These are phyloP conservation scores for Kokia cookei DNA, from an alignment of 441 rosid genomes.

Conservation along the genomic window DNA sequence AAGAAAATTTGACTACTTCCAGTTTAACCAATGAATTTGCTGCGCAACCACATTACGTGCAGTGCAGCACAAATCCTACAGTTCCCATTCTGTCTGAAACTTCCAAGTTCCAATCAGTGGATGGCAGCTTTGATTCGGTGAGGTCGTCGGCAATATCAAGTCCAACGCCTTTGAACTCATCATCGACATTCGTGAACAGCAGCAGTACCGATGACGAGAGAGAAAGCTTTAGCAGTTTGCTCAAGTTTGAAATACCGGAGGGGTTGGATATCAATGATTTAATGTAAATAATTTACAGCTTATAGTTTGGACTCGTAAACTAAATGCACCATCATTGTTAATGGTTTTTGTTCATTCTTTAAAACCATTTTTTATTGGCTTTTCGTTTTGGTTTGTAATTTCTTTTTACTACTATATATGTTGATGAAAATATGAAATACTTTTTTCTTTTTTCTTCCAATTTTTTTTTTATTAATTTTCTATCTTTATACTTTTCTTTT, in stretches of 20 bases:
- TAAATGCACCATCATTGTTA: not conserved
- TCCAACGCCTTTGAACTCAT: constrained; percentile 42
- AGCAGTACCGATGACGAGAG: constrained; percentile 48
- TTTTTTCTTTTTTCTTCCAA: not conserved
- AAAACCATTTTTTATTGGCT: not conserved
- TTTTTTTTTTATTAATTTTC: not conserved
- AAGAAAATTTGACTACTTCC: constrained; percentile 10
- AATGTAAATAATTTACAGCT: constrained; percentile 25
- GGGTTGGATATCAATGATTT: constrained; percentile 59
- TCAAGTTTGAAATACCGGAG: constrained; percentile 70
- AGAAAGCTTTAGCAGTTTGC: constrained; percentile 63
- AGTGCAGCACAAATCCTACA: constrained; percentile 8
- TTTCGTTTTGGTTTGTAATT: not conserved
- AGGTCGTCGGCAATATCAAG: constrained; percentile 48
- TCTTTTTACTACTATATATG: not conserved
- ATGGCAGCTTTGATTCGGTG: constrained; percentile 38
- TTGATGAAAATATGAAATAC: not conserved
- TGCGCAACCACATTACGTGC: constrained; percentile 18
- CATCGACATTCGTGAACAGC: constrained; percentile 35
- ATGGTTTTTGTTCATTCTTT: not conserved
- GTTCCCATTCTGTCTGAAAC: constrained; percentile 16
- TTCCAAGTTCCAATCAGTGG: constrained; percentile 19
- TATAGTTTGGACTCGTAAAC: not conserved
- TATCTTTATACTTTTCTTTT: not conserved
- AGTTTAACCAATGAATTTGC: constrained; percentile 4